These are phyloP conservation scores for Saccharomyces hybrid DNA, from an alignment of 1,139 yeast genomes.

Conservation along the genomic window DNA sequence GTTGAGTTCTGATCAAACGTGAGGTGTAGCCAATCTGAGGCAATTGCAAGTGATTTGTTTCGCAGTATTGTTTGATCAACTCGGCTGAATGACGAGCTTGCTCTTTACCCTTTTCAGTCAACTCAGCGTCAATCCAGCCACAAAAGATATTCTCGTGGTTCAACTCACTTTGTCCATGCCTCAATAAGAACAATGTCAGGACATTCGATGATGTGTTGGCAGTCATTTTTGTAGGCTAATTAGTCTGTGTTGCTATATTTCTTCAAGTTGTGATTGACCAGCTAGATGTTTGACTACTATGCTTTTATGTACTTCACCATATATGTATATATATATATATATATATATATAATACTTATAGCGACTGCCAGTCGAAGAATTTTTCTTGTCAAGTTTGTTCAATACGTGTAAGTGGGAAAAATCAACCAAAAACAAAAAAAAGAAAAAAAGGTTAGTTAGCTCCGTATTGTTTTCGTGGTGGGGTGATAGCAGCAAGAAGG, in stretches of 20 bases:
- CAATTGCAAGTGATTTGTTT: constrained; percentile 15
- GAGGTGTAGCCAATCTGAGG: constrained; percentile 62
- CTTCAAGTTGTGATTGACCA: too few relatives aligned
- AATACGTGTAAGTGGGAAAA: background rate
- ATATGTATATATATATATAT: too few relatives aligned
- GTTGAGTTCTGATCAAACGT: constrained; percentile 54
- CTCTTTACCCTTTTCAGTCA: constrained; percentile 50
- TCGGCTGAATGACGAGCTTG: constrained; percentile 59
- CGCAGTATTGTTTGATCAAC: constrained; percentile 36
- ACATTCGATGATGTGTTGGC: background rate
- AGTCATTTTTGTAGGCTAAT: background rate
- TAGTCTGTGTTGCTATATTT: too few relatives aligned
- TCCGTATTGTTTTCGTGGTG: background rate
- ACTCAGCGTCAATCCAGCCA: constrained; percentile 75
- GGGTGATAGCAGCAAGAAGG: background rate
- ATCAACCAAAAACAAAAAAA: background rate
- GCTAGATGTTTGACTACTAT: background rate
- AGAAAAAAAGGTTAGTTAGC: background rate
- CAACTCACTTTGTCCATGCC: constrained; percentile 76
- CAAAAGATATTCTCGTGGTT: constrained; percentile 65
- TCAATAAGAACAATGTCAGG: constrained; percentile 26
- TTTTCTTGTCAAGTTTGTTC: background rate
- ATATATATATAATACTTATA: background rate
- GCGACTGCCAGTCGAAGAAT: background rate
- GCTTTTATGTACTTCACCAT: background rate